A percentile compares a stretch with the other conserved stretches of the same genome.
phyloP scores from a whole-genome alignment of 2,329 filamentous ascomycete genomes.

The Aspergillus novofumigatus region DNA sequence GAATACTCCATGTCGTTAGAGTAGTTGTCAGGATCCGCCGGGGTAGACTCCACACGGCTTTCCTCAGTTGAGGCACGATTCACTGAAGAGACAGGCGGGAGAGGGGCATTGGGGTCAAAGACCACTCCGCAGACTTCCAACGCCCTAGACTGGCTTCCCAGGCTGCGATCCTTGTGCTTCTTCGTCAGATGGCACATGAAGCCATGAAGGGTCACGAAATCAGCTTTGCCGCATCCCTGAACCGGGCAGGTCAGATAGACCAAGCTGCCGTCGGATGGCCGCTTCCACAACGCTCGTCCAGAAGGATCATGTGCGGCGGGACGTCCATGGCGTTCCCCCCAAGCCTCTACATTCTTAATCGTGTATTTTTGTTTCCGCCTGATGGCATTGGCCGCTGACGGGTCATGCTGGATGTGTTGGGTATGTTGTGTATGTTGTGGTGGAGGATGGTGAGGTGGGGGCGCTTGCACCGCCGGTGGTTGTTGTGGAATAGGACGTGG shows the following conservation, averaged over 20 bases:
- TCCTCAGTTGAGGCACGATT: conserved; percentile 35
- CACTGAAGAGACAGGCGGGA: conserved; percentile 28
- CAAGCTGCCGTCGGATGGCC: conserved; percentile 35
- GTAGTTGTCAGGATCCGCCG: conserved; percentile 28
- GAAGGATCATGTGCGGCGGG: conserved; percentile 38
- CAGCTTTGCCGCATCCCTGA: conserved; percentile 36
- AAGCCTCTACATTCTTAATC: conserved; percentile 40
- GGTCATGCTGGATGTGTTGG: conserved; percentile 26
- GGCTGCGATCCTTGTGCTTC: conserved; percentile 39
- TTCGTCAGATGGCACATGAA: conserved; percentile 43
- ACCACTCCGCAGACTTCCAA: conserved; percentile 38
- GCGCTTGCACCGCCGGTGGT: conserved; percentile 23
- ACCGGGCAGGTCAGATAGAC: conserved; percentile 39
- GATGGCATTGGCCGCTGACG: conserved; percentile 24
- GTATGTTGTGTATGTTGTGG: conserved; percentile 22
- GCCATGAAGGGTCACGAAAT: conserved; percentile 39
- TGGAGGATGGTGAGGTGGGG: conserved; percentile 16
- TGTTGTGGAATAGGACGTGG: conserved; percentile 27
- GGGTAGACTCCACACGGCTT: conserved; percentile 27
- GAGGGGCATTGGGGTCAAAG: conserved; percentile 34
- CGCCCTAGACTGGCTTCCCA: conserved; percentile 38
- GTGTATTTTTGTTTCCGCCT: conserved; percentile 41
- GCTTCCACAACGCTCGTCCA: conserved; percentile 38
- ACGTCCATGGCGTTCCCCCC: conserved; percentile 39
- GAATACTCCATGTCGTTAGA: conserved; percentile 29